Evolutionary conservation across 2,329 filamentous ascomycete species (phyloP), one percentile per base, ranked within the genome.

Genomic region (Purpureocillium takamizusanense): DNA sequence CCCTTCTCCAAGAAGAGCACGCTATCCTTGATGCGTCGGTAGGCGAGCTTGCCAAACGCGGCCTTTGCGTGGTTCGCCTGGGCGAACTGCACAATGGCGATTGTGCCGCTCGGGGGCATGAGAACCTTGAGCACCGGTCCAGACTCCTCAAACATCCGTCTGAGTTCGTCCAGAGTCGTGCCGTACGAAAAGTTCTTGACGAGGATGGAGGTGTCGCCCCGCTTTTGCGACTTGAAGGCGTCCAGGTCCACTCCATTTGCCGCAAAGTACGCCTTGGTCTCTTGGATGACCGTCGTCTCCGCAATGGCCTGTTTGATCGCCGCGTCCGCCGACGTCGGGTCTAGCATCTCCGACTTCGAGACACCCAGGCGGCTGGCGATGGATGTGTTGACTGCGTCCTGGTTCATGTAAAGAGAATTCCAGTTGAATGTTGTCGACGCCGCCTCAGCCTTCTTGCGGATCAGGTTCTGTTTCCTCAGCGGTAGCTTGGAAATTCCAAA

Each of bases 321-420:
- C 42, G 90, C 88, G 62, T 95, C 88, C 40, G 90, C 81, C 42
- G 86, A 95, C 4, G 90, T 95, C n/a, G 90, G 92, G 62, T 98
- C 90, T 33, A 98, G 72, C 41, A 98, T 65, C 51, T 95, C 88
- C 10, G 87, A 81, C 67, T 98, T 98, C 39, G 84, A 83, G 41
- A 98, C 77, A 34, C 90, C 89, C 41, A 98, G 72, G 38, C 89
- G 83, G 54, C 82, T 78, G 35, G 92, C 87, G 44, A 95, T 78
- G 6, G 89, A 94, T 35, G 86, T 80, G 63, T 95, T 89, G 37
- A 98, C 88, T 36, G 92, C 86, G 66, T 98, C 89, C 65, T 87
- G 84, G 62, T 84, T 95, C 85, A 98, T 94, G 62, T 92, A 98
- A n/a, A 98, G 70, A n/a, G 89, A 90, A 67, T 98, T 98, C 92